Percentiles rank a stretch among this genome's conserved stretches.
Evolutionary conservation across 257 asterid species (phyloP).

Genomic region (Ligustrum vulgare): DNA sequence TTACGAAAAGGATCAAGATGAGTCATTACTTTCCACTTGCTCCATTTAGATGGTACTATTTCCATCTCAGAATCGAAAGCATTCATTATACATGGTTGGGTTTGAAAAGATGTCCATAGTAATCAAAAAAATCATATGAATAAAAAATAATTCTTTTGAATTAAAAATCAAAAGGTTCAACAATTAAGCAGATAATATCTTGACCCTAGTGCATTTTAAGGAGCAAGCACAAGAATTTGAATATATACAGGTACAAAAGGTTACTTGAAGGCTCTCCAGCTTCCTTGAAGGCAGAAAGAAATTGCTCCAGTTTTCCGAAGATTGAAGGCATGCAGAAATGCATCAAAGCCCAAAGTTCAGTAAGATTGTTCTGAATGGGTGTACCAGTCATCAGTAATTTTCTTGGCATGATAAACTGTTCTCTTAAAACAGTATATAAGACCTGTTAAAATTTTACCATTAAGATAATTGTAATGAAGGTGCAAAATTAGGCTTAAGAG

Average conservation of each 20-base stretch:
- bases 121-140: no score
- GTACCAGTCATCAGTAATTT: constrained; percentile 95
- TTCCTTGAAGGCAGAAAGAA: constrained; percentile 74
- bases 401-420: constrained; percentile 76
- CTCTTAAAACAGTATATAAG: constrained; percentile 61
- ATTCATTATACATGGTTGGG: not conserved
- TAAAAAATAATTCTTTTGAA: not conserved
- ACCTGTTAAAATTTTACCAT: constrained; percentile 49
- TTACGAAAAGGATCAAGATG: constrained; percentile 17
- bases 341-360: constrained; percentile 94
- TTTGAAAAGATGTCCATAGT: not conserved
- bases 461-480: constrained; percentile 11
- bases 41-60: constrained; percentile 1
- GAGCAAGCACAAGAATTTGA: not conserved
- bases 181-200: not conserved
- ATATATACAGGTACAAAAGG: constrained; percentile 25
- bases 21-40: constrained; percentile 6
- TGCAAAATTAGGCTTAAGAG: constrained; percentile 12
- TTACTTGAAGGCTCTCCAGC: constrained; percentile 83
- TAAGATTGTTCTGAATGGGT: constrained; percentile 88
- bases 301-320: constrained; percentile 78
- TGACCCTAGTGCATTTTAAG: constrained; percentile 6
- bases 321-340: constrained; percentile 81
- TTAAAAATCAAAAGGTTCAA: not conserved
- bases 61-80: not conserved